Percentiles rank a stretch among this genome's conserved stretches.
Evolutionary conservation across 495 filamentous ascomycete species (phyloP).

Genomic region (Aspergillus ellipticus): DNA sequence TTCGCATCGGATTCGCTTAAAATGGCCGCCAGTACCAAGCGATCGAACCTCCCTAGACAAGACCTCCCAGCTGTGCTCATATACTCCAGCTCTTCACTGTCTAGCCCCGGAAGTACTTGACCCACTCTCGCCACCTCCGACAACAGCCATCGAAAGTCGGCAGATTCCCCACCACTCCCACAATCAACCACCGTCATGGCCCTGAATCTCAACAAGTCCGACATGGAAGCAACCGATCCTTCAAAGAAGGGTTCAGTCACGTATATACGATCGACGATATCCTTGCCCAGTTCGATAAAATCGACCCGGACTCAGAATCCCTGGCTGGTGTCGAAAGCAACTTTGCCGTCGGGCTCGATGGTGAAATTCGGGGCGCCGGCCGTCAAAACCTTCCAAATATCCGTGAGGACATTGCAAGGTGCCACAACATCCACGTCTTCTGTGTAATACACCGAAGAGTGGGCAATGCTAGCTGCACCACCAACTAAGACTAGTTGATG

Average conservation of each 20-base stretch:
- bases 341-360: conserved; percentile 5
- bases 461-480: conserved; percentile 4
- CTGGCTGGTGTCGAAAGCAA: conserved; percentile 1
- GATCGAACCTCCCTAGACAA: conserved; percentile 3
- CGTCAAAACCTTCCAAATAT: conserved; percentile 1
- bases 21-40: neutral
- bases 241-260: conserved; percentile 1
- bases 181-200: conserved; percentile 8
- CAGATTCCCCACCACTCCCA: conserved; percentile 7
- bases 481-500: conserved; percentile 2
- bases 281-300: conserved; percentile 4
- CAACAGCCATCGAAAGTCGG: conserved; percentile 6
- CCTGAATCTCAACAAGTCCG: conserved; percentile 8
- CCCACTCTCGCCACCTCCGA: conserved; percentile 8
- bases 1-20: neutral
- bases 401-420: neutral
- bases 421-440: conserved; percentile 6
- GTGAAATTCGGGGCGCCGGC: conserved; percentile 5
- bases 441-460: conserved; percentile 3
- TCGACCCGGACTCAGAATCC: conserved; percentile 3
- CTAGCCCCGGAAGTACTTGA: conserved; percentile 3
- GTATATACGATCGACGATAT: conserved; percentile 1
- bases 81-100: conserved; percentile 4
- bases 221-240: conserved; percentile 6
- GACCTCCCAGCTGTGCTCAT: conserved; percentile 4